Conservation (phyloP, 2,329 filamentous ascomycete species). For the Dothideomycetidae sp. region DNA sequence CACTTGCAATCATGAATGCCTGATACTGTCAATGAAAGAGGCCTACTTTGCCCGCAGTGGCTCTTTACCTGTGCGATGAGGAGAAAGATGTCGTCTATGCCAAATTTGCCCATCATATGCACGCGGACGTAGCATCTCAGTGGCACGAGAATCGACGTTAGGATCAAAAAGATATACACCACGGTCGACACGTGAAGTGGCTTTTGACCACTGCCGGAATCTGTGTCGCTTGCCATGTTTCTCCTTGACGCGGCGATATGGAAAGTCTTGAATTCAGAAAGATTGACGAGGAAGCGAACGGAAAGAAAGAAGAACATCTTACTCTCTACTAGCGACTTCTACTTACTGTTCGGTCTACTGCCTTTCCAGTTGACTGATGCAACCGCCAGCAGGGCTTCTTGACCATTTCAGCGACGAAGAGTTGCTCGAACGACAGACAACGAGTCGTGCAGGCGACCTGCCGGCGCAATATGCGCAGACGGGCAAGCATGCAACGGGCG, state of each 20-base stretch:
- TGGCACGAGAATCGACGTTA: slow-evolving; percentile 3
- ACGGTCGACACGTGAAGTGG: background rate
- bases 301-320: background rate
- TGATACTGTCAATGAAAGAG: background rate
- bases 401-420: no score
- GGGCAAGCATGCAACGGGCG: no score
- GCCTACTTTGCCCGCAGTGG: no score
- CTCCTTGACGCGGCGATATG: background rate
- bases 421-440: no score
- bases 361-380: no score
- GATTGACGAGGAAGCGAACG: background rate
- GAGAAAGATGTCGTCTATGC: slow-evolving; percentile 6
- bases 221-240: background rate
- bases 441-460: no score
- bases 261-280: background rate
- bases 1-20: slow-evolving; percentile 5
- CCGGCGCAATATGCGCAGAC: no score
- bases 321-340: no score
- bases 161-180: background rate
- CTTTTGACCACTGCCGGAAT: background rate
- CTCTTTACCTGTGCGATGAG: slow-evolving; percentile 5
- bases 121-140: slow-evolving; percentile 4
- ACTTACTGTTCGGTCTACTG: no score
- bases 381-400: no score
- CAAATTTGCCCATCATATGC: slow-evolving; percentile 4